Evolutionary conservation across 2,329 filamentous ascomycete genomes (phyloP).

Genomic region (Trichoderma pleuroti): DNA sequence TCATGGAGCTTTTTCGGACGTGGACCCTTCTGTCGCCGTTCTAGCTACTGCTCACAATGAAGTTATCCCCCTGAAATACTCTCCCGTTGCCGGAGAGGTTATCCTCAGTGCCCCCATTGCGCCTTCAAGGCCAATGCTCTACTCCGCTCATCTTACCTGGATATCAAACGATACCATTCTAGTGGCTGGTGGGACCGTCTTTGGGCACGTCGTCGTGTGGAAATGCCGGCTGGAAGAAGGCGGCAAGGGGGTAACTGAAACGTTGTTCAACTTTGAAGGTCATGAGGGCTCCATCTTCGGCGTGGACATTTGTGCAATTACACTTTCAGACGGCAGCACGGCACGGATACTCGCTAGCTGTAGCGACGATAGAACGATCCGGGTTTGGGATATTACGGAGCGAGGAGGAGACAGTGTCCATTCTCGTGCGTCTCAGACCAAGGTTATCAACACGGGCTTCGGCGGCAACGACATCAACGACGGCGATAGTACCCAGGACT

Average conservation of each 20-base stretch:
- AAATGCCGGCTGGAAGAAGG: slow-evolving; percentile 51
- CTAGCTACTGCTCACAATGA: slow-evolving; percentile 87
- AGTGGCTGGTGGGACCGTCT: slow-evolving; percentile 85
- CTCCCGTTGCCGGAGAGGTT: slow-evolving; percentile 31
- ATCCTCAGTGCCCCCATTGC: slow-evolving; percentile 52
- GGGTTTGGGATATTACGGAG: slow-evolving; percentile 79
- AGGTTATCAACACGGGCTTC: slow-evolving; percentile 17
- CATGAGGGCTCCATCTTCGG: slow-evolving; percentile 96
- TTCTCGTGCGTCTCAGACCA: slow-evolving; percentile 60
- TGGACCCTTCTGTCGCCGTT: slow-evolving; percentile 44
- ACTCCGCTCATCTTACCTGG: slow-evolving; percentile 73
- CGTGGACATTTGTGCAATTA: slow-evolving; percentile 67
- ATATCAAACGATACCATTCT: slow-evolving; percentile 57
- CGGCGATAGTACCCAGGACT: neutral
- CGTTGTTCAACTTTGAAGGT: slow-evolving; percentile 55
- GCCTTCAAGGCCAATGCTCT: slow-evolving; percentile 79
- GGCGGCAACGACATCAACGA: neutral
- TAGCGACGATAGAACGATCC: slow-evolving; percentile 88
- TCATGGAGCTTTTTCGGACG: slow-evolving; percentile 56
- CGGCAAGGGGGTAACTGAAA: slow-evolving; percentile 32
- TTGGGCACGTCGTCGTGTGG: slow-evolving; percentile 93
- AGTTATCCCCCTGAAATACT: slow-evolving; percentile 51
- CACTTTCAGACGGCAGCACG: slow-evolving; percentile 34
- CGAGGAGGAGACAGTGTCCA: slow-evolving; percentile 23
- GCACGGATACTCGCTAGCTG: slow-evolving; percentile 78